Base-by-base conservation (phyloP, 768 basidiomycete species). In the Boletellus sp. region DNA sequence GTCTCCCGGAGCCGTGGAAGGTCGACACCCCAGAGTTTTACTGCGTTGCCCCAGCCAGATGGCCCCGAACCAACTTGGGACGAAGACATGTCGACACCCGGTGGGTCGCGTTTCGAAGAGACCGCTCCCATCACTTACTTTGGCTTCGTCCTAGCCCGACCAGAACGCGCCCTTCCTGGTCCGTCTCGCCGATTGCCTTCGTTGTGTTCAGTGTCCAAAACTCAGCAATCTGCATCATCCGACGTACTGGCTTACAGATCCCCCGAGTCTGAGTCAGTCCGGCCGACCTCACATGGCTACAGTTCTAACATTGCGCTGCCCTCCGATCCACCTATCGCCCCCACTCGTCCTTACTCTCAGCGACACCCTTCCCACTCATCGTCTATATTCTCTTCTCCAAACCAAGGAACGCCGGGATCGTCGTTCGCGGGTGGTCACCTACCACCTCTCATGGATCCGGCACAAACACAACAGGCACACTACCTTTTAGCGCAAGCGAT, bases 401-500 rank as follows among this genome's bases (percentile, higher is more conserved):
- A 42, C 35, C 57, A 56, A 10, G 51, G 39, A 26, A 48, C 47
- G 2, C 49, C 54, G 19, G 54, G 55, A 8, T 48, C 59, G 36
- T 63, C 63, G 9, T 56, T 67, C 6, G 54, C 59, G 5, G 51
- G 61, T 35, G 51, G 61, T 35, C 71, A 70, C 28, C 66, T 48
- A n/a, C 68, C 54, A 33, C 56, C 56, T 20, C 57, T 57, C 23
- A 23, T 67, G 11, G 61, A 69, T 54, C 63, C 61, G 22, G 38
- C 49, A 28, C 67, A 68, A 47, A 42, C 66, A n/a, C 67, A 70
- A n/a, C 65, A 73, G n/a, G 67, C 65, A 26, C 72, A 74, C 17
- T 61, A 62, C 39, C 60, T 68, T 41, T 44, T 74, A 32, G 65
- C 64, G 6, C 75, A 74, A 51, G 72, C 73, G 12, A 69, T 75